A percentile compares a stretch with the other conserved stretches of the same genome.
phyloP scores from a whole-genome alignment of 208 protist species.

The Crithidia brevicula region DNA sequence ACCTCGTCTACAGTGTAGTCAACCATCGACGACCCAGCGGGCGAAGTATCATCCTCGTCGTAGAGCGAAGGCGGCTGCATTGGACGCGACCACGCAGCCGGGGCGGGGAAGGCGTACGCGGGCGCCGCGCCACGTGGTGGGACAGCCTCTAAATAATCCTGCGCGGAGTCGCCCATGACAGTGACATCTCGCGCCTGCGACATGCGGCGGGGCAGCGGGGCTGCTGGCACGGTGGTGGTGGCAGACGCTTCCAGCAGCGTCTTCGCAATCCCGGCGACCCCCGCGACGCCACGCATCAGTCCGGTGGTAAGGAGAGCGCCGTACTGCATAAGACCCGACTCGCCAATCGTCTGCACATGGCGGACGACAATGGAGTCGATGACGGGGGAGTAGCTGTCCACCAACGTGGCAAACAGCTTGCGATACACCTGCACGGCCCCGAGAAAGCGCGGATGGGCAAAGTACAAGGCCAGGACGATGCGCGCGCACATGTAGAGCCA shows the following conservation, averaged over 20 bases:
- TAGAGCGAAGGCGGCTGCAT: conserved; percentile 27
- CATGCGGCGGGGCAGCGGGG: conserved; percentile 34
- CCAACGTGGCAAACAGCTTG: conserved; percentile 41
- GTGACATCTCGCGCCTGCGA: conserved; percentile 40
- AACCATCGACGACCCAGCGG: not conserved
- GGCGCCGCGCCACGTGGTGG: not conserved
- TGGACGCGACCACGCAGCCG: not conserved
- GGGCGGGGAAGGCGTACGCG: not conserved
- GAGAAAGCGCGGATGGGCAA: conserved; percentile 61
- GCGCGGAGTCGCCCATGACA: not conserved
- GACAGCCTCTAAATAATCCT: not conserved
- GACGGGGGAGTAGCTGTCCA: conserved; percentile 55
- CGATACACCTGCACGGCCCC: conserved; percentile 64
- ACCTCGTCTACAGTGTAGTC: not conserved
- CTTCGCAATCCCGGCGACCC: conserved; percentile 42
- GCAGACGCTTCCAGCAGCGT: conserved; percentile 42
- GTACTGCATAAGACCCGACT: conserved; percentile 59
- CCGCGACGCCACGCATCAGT: conserved; percentile 29
- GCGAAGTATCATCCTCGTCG: conserved; percentile 3
- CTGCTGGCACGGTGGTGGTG: conserved; percentile 35
- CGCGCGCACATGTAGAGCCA: conserved; percentile 54
- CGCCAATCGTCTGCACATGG: conserved; percentile 56
- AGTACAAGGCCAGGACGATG: conserved; percentile 66
- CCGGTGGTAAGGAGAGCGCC: conserved; percentile 26
- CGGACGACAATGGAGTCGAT: conserved; percentile 56